These are phyloP conservation scores for Aspergillus flavus DNA, from an alignment of 2,329 filamentous ascomycete genomes.

Conservation along the genomic window DNA sequence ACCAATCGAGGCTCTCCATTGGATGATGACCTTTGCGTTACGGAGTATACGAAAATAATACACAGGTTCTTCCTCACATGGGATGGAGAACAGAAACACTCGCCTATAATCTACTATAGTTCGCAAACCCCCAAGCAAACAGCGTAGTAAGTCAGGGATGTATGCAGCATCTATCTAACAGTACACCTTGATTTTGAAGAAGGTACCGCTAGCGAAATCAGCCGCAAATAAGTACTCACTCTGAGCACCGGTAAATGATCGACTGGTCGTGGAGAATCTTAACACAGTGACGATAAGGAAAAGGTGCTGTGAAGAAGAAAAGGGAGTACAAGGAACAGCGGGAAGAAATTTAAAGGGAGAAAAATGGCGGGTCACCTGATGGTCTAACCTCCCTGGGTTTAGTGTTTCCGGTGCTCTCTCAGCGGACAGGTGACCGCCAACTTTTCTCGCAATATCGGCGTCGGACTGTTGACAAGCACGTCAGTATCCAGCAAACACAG, in stretches of 20 bases:
- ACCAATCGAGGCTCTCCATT: neutral
- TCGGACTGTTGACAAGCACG: slow-evolving; percentile 21
- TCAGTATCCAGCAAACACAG: slow-evolving; percentile 19
- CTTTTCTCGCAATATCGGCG: slow-evolving; percentile 38
- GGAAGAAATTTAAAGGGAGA: slow-evolving; percentile 25
- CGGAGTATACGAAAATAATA: neutral
- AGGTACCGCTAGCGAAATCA: slow-evolving; percentile 98
- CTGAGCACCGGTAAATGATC: slow-evolving; percentile 94
- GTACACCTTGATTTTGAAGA: slow-evolving; percentile 71
- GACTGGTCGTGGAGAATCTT: slow-evolving; percentile 69
- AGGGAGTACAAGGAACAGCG: slow-evolving; percentile 31
- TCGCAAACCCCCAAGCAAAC: neutral
- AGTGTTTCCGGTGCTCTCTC: slow-evolving; percentile 21
- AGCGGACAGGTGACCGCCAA: slow-evolving; percentile 38
- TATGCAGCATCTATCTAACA: slow-evolving; percentile 97
- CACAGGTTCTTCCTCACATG: neutral
- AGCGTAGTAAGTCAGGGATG: slow-evolving; percentile 48
- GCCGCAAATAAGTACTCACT: slow-evolving; percentile 67
- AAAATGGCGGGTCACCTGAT: slow-evolving; percentile 28
- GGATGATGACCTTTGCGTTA: neutral
- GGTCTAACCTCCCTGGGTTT: slow-evolving; percentile 29
- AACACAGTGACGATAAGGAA: slow-evolving; percentile 91
- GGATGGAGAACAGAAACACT: neutral
- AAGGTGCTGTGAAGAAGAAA: slow-evolving; percentile 67
- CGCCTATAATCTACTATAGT: neutral